Base-by-base conservation (phyloP, 73 alveolate species). In the Paramecium biaurelia region DNA sequence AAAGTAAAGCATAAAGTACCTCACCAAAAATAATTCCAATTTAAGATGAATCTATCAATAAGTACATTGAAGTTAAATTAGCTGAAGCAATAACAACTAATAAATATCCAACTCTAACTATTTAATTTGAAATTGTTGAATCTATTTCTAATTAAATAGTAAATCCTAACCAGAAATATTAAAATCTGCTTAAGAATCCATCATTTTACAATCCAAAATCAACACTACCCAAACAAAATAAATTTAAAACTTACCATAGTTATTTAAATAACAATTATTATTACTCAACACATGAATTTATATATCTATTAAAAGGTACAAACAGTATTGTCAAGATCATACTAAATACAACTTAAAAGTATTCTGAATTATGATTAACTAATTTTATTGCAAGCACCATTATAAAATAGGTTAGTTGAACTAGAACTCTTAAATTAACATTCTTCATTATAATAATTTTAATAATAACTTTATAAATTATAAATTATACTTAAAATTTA, bases 151-250 rank as follows among this genome's bases (percentile, higher is more conserved):
- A n/a, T 32, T 35, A 32, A 35, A 74, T 74, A 35, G 37, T 43
- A 35, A 28, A 74, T n/a, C 59, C 87, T 28, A 35, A 30, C 59
- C 67, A 74, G 2, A 74, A 74, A 11, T 32, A 32, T 37, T 74
- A 23, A 74, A 74, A 21, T 30, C 63, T 74, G 21, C 58, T 32
- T 38, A 74, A n/a, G 4, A 74, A 74, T 30, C 57, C 57, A 30
- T 74, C 87, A 32, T 74, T 24, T 38, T 35, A 1, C 30, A 74
- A 74, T 37, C 87, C 87, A 4, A 74, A 37, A 74, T 74, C 87
- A 18, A 32, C 28, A 11, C 41, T 21, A 0, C 87, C 87, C 34
- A 74, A 35, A 35, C 57, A 35, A 43, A 74, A 74, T 7, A 74
- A 12, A 23, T 67, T 67, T 53, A 53, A 23, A 53, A 53, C 30